A percentile compares a stretch with the other conserved stretches of the same genome.
These are phyloP conservation scores for Rhizopogon vulgaris DNA, from an alignment of 768 basidiomycete genomes.

Conservation along the genomic window DNA sequence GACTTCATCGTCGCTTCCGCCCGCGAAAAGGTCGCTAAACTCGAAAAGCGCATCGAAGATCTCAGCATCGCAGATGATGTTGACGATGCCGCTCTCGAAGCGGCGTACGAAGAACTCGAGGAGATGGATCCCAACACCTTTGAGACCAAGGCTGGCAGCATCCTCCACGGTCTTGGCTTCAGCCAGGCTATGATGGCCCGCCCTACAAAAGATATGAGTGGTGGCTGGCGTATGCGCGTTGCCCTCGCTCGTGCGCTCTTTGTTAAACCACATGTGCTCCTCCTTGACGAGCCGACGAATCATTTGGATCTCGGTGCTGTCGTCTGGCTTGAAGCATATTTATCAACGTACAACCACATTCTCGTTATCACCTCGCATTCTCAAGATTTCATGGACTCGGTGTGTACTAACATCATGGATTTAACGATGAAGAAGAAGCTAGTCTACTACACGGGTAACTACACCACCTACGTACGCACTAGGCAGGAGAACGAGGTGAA, in stretches of 20 bases:
- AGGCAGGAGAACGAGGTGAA: constrained; percentile 98
- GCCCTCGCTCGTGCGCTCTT: constrained; percentile 94
- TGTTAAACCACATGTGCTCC: constrained; percentile 90
- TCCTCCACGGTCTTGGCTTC: constrained; percentile 98
- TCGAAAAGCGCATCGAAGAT: constrained; percentile 93
- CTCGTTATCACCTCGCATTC: constrained; percentile 97
- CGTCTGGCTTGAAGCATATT: constrained; percentile 97
- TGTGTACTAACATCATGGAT: constrained; percentile 99
- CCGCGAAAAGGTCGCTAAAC: constrained; percentile 83
- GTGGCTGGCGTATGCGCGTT: constrained; percentile 99
- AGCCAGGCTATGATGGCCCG: constrained; percentile 86
- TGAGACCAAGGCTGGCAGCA: constrained; percentile 91
- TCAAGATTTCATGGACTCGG: constrained; percentile 98
- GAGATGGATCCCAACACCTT: constrained; percentile 95
- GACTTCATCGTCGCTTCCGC: constrained; percentile 96
- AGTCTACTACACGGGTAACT: constrained; percentile 93
- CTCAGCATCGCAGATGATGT: constrained; percentile 84
- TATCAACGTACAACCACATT: constrained; percentile 98
- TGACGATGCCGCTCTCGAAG: constrained; percentile 83
- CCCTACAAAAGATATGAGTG: constrained; percentile 97
- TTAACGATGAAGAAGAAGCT: constrained; percentile 89
- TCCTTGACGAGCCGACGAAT: constrained; percentile 91
- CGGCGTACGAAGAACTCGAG: constrained; percentile 92
- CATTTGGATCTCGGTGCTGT: constrained; percentile 96
- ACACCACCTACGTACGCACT: constrained; percentile 94